Percentiles rank a stretch among this genome's conserved stretches.
These are phyloP conservation scores for Arthroderma uncinatum DNA, from an alignment of 2,329 filamentous ascomycete genomes.

Conservation along the genomic window DNA sequence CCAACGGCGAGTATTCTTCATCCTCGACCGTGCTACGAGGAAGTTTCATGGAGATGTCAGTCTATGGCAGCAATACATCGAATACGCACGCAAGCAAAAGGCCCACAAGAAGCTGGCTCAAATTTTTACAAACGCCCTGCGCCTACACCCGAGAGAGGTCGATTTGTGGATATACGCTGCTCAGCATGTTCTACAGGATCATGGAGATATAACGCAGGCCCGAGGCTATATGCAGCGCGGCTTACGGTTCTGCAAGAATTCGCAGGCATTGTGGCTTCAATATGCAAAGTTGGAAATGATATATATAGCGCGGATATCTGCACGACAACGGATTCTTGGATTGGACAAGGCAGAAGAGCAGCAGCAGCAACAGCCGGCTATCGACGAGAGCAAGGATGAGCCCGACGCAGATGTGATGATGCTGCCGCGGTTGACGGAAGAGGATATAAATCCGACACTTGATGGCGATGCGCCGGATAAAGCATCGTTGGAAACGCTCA, in stretches of 20 bases:
- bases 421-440: conserved; percentile 49
- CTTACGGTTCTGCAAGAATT: conserved; percentile 72
- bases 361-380: conserved; percentile 34
- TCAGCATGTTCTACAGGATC: conserved; percentile 61
- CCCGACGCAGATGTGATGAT: conserved; percentile 47
- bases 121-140: conserved; percentile 56
- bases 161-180: conserved; percentile 79
- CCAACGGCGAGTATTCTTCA: conserved; percentile 73
- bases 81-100: conserved; percentile 61
- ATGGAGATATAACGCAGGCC: conserved; percentile 79
- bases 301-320: conserved; percentile 72
- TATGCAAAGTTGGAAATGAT: conserved; percentile 88
- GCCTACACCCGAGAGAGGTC: conserved; percentile 73
- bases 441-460: conserved; percentile 48
- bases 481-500: conserved; percentile 51
- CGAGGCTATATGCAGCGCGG: conserved; percentile 80
- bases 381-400: conserved; percentile 23
- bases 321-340: conserved; percentile 57
- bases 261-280: conserved; percentile 69
- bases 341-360: conserved; percentile 38
- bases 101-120: conserved; percentile 50
- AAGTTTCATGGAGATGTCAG: conserved; percentile 71
- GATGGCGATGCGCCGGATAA: conserved; percentile 44
- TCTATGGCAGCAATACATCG: conserved; percentile 84
- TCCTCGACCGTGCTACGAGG: conserved; percentile 74